A percentile compares a stretch with the other conserved stretches of the same genome.
These are phyloP conservation scores for Cercospora sojina DNA, from an alignment of 2,329 filamentous ascomycete genomes.

Conservation along the genomic window DNA sequence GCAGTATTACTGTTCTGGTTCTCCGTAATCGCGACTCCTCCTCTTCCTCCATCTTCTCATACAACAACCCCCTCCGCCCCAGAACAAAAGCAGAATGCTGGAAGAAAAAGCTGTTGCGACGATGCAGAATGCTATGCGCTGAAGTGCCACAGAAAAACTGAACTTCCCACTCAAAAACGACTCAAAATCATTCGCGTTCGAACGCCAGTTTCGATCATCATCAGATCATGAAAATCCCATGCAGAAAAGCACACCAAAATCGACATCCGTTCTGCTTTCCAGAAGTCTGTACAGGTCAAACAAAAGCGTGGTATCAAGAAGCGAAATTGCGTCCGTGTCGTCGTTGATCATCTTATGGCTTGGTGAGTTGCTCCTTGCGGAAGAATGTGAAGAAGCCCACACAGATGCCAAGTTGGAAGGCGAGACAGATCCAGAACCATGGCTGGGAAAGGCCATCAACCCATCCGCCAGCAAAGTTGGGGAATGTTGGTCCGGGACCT, in stretches of 20 bases:
- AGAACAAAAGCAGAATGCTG: background rate
- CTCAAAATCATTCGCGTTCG: constrained; percentile 6
- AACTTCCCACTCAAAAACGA: background rate
- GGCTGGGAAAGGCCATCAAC: constrained; percentile 49
- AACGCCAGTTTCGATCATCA: constrained; percentile 24
- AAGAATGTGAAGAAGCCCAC: constrained; percentile 59
- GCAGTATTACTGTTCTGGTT: constrained; percentile 7
- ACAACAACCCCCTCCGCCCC: background rate
- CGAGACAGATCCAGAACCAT: constrained; percentile 62
- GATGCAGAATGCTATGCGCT: constrained; percentile 17
- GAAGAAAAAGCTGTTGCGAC: background rate
- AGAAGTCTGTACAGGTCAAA: constrained; percentile 20
- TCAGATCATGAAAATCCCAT: constrained; percentile 19
- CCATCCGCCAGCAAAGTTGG: constrained; percentile 56
- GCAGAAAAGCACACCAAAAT: background rate
- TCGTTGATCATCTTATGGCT: constrained; percentile 42
- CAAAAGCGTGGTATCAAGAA: constrained; percentile 15
- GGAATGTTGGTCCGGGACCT: constrained; percentile 62
- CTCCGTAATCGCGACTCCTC: background rate
- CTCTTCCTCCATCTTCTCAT: background rate
- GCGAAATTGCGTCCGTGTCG: constrained; percentile 6
- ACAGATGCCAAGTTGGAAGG: constrained; percentile 59
- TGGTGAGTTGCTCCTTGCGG: constrained; percentile 58
- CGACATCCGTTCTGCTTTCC: constrained; percentile 11
- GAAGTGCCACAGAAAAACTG: constrained; percentile 8